These are phyloP conservation scores for Dianthus caryophyllus DNA, from an alignment of 148 eudicot genomes.

Conservation along the genomic window DNA sequence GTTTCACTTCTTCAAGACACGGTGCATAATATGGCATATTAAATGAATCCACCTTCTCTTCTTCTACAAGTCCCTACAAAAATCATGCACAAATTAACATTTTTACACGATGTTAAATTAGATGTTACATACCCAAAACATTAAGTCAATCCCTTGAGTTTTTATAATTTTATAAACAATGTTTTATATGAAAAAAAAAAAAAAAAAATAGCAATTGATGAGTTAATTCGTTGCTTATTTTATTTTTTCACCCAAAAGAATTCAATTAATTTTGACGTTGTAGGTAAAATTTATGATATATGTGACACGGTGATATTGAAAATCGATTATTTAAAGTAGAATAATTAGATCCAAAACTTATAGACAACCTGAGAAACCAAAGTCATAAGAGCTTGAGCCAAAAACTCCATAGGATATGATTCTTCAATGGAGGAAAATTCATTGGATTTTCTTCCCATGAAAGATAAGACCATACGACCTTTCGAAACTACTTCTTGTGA, in stretches of 20 bases:
- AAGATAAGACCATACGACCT: slow-evolving; percentile 62
- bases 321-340: too few relatives aligned
- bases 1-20: slow-evolving; percentile 40
- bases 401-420: slow-evolving; percentile 49
- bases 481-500: slow-evolving; percentile 50
- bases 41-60: slow-evolving; percentile 62
- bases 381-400: slow-evolving; percentile 46
- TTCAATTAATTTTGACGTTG: neutral
- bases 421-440: slow-evolving; percentile 30
- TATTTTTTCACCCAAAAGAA: too few relatives aligned
- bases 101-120: too few relatives aligned
- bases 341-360: too few relatives aligned
- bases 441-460: slow-evolving; percentile 40
- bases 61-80: slow-evolving; percentile 52
- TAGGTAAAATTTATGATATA: neutral
- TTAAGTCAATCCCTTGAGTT: too few relatives aligned
- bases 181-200: too few relatives aligned
- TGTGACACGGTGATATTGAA: neutral
- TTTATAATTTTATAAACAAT: too few relatives aligned
- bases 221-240: too few relatives aligned
- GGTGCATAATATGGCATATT: slow-evolving; percentile 67
- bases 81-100: too few relatives aligned
- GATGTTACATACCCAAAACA: too few relatives aligned
- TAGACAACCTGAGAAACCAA: slow-evolving; percentile 48
- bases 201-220: too few relatives aligned